phyloP scores from a whole-genome alignment of 2,329 filamentous ascomycete species.

The Xylariaceae sp. region DNA sequence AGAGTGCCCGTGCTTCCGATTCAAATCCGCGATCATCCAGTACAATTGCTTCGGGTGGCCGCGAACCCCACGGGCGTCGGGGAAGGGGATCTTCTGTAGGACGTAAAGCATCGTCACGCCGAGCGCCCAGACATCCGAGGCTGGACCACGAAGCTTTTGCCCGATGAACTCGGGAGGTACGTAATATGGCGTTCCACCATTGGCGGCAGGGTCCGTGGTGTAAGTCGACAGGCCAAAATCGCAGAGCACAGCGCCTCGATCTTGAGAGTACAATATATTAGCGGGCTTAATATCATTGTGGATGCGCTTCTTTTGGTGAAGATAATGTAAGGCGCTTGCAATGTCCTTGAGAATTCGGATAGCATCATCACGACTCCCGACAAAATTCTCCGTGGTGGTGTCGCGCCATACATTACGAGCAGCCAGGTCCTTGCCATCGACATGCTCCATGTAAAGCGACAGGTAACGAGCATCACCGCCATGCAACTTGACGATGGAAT shows the following conservation, averaged over 20 bases:
- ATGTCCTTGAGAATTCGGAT: slow-evolving; percentile 52
- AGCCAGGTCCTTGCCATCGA: slow-evolving; percentile 53
- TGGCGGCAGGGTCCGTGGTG: slow-evolving; percentile 43
- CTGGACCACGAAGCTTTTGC: slow-evolving; percentile 48
- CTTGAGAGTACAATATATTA: slow-evolving; percentile 57
- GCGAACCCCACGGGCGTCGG: slow-evolving; percentile 47
- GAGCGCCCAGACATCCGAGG: slow-evolving; percentile 57
- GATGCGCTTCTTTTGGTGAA: slow-evolving; percentile 50
- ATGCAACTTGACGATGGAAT: slow-evolving; percentile 55
- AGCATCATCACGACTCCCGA: slow-evolving; percentile 47
- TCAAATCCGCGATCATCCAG: slow-evolving; percentile 56
- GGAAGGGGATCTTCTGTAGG: slow-evolving; percentile 51
- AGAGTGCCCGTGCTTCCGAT: slow-evolving; percentile 36
- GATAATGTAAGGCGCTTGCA: slow-evolving; percentile 50
- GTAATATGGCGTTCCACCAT: slow-evolving; percentile 59
- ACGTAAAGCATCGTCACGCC: slow-evolving; percentile 60
- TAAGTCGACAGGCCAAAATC: slow-evolving; percentile 56
- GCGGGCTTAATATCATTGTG: slow-evolving; percentile 62
- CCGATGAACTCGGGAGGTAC: slow-evolving; percentile 59
- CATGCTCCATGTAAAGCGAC: slow-evolving; percentile 59
- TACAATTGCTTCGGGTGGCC: slow-evolving; percentile 49
- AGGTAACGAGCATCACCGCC: slow-evolving; percentile 57
- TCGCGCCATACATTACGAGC: slow-evolving; percentile 48
- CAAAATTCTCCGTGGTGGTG: slow-evolving; percentile 45
- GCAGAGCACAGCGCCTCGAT: slow-evolving; percentile 56